Evolutionary conservation across 108 stramenopile species (phyloP), one percentile per base, ranked within the genome.

Genomic region (Cyclotella kingstonii): DNA sequence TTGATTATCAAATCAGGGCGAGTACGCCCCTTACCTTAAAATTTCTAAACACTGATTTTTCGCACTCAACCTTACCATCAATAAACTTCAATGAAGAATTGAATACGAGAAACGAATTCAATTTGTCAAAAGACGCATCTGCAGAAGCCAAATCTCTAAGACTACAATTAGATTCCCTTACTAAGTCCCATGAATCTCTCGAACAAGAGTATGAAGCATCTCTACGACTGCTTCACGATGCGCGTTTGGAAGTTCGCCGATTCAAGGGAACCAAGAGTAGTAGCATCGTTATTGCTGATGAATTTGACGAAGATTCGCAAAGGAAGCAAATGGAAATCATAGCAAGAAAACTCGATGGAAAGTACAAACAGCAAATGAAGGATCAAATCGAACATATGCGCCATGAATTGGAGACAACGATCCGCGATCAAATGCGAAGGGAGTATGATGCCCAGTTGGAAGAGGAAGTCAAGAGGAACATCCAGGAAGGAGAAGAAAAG

Each of bases 161-260:
- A 49, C 57, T 30, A 29, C 51, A 65, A 36, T 15, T 73, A 15
- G 58, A 66, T 28, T 21, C 34, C 18, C 27, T 73, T n/a, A 28
- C 50, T 0, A 59, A 65, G 9, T 60, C 63, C 30, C 63, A 60
- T 23, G 28, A 57, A 27, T 60, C 58, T n/a, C 63, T 73, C 2
- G 63, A 73, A 31, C 49, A 60, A 28, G 72, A 73, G 28, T 73
- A 65, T 35, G 72, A 73, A 45, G 72, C 72, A 28, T 65, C 72
- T 0, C 52, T 73, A 18, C 63, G 63, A 14, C 65, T 73, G 72
- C 63, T 73, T 0, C 72, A 73, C 28, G 72, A 73, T 4, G 72
- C 72, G 30, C 57, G 72, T 12, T 51, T 73, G 41, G 49, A 73
- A 47, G 51, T 73, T 47, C 63, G 68, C 27, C 51, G 47, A 36